These are phyloP conservation scores for Musa schizocarpa DNA, from an alignment of 176 grass and related monocot genomes.

Conservation along the genomic window DNA sequence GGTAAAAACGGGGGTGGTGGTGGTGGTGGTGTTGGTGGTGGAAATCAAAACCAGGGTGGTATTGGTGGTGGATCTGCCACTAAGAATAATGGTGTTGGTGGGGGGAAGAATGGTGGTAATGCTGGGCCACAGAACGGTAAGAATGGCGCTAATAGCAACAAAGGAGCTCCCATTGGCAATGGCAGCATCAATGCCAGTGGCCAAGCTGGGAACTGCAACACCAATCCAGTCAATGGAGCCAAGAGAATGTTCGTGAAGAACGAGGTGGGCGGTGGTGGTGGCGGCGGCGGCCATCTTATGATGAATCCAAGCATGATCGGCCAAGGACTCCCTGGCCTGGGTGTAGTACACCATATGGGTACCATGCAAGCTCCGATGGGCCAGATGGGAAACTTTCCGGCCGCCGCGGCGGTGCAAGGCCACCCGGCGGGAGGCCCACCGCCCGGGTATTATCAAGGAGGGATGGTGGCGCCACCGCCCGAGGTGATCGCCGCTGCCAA, in stretches of 20 bases:
- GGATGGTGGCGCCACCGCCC: not conserved
- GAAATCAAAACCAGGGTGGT: conserved; percentile 27
- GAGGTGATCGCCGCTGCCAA: conserved; percentile 8
- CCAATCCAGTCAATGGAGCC: conserved; percentile 14
- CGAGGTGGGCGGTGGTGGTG: conserved; percentile 19
- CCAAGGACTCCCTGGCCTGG: conserved; percentile 27
- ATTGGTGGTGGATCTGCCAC: conserved; percentile 7
- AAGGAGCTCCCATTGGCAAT: not conserved
- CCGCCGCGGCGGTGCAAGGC: conserved; percentile 24
- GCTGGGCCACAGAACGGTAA: conserved; percentile 4
- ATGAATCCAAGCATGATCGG: conserved; percentile 35
- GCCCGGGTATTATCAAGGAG: conserved; percentile 36
- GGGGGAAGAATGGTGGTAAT: conserved; percentile 22
- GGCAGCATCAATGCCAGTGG: conserved; percentile 6
- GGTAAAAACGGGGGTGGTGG: conserved; percentile 38
- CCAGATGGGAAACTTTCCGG: conserved; percentile 9
- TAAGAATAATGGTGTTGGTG: conserved; percentile 31
- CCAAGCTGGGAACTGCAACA: conserved; percentile 20
- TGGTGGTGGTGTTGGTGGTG: conserved; percentile 26
- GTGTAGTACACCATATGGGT: conserved; percentile 35
- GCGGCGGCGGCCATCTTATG: conserved; percentile 29
- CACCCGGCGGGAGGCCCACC: conserved; percentile 23
- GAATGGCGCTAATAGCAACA: not conserved
- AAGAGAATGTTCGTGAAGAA: conserved; percentile 18
- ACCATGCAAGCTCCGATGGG: conserved; percentile 11